phyloP scores from a whole-genome alignment of 352 stramenopile genomes.

The Phytopythium montanum region DNA sequence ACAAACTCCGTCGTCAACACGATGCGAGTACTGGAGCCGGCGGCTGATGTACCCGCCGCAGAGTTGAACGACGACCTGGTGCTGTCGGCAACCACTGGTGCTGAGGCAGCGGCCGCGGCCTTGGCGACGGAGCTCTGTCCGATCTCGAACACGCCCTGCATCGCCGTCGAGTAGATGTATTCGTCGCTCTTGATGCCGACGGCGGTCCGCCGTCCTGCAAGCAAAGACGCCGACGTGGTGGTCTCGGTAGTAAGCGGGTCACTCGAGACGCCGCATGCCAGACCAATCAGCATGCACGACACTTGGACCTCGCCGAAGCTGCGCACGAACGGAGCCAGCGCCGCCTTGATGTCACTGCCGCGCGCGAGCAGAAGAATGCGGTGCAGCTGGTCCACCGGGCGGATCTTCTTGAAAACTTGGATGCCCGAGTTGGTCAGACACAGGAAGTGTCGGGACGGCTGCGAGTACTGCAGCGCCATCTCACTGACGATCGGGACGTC shows the following conservation, averaged over 20 bases:
- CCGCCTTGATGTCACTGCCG: slow-evolving; percentile 63
- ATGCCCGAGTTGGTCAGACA: slow-evolving; percentile 84
- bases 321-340: slow-evolving; percentile 69
- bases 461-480: slow-evolving; percentile 83
- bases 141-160: slow-evolving; percentile 85
- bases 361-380: slow-evolving; percentile 62
- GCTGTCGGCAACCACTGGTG: neutral
- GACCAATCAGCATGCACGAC: slow-evolving; percentile 84
- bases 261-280: slow-evolving; percentile 82
- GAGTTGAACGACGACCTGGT: slow-evolving; percentile 7
- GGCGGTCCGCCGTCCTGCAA: neutral
- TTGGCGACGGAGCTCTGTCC: slow-evolving; percentile 43
- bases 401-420: slow-evolving; percentile 89
- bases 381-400: slow-evolving; percentile 86
- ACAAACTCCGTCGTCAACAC: slow-evolving; percentile 83
- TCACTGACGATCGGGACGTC: slow-evolving; percentile 55
- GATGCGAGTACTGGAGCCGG: slow-evolving; percentile 63
- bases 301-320: slow-evolving; percentile 85
- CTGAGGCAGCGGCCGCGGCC: neutral
- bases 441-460: slow-evolving; percentile 79
- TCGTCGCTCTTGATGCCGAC: slow-evolving; percentile 64
- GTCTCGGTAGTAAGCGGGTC: slow-evolving; percentile 66
- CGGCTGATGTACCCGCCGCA: slow-evolving; percentile 12
- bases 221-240: slow-evolving; percentile 37
- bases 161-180: slow-evolving; percentile 71